These are phyloP conservation scores for Skeletonema tropicum DNA, from an alignment of 108 stramenopile genomes.

Conservation along the genomic window DNA sequence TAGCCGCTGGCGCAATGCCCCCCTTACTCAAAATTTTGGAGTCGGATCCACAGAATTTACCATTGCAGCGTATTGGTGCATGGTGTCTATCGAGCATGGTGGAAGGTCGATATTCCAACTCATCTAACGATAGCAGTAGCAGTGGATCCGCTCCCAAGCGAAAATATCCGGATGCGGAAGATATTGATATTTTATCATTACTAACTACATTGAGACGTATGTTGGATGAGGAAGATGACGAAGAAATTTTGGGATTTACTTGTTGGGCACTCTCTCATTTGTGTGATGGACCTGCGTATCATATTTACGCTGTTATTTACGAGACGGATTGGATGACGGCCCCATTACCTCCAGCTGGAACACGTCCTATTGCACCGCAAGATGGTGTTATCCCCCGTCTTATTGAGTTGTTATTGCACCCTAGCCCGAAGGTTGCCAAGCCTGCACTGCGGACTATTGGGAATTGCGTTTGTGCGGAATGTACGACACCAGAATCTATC, in stretches of 20 bases:
- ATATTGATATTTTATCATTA: conserved; percentile 80
- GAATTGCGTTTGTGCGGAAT: conserved; percentile 97
- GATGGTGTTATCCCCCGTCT: conserved; percentile 89
- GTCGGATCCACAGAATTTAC: conserved; percentile 59
- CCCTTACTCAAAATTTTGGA: conserved; percentile 75
- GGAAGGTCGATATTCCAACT: conserved; percentile 49
- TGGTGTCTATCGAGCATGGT: conserved; percentile 85
- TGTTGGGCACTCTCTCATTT: conserved; percentile 96
- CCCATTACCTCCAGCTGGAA: background rate
- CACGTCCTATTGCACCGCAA: conserved; percentile 21
- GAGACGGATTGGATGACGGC: conserved; percentile 29
- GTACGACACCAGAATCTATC: conserved; percentile 33
- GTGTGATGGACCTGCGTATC: conserved; percentile 93
- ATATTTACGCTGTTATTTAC: conserved; percentile 91
- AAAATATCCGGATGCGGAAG: conserved; percentile 67
- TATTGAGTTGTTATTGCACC: conserved; percentile 88
- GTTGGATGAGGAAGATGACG: conserved; percentile 75
- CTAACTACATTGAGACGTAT: conserved; percentile 85
- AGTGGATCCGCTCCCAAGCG: conserved; percentile 25
- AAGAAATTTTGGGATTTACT: conserved; percentile 92
- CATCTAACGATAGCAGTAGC: conserved; percentile 7
- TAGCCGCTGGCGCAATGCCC: conserved; percentile 82
- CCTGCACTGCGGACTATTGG: conserved; percentile 96
- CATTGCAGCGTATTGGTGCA: conserved; percentile 77
- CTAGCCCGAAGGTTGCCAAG: conserved; percentile 92